Evolutionary conservation across 495 filamentous ascomycete genomes (phyloP), one percentile per base, ranked within the genome.

Genomic region (Daldinia vernicosa): DNA sequence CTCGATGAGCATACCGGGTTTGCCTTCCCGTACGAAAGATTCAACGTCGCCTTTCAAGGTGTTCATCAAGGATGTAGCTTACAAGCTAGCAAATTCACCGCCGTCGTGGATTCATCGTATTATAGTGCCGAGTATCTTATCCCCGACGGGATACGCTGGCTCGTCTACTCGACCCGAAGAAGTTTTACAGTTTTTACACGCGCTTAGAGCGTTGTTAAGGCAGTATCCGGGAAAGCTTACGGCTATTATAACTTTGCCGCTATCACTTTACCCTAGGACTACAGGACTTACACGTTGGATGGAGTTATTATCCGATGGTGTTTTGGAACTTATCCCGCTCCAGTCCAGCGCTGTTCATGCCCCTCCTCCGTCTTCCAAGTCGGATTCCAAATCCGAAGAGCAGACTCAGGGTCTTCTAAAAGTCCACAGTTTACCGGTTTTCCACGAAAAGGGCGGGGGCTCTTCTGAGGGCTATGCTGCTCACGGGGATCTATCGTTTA

Each of bases 401-500:
- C 88, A 89, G 37, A 89, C 92, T 3, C 95, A 98, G 72, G 95
- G 95, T 0, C 85, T 98, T 80, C 76, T 98, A 19, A 92, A 89
- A 63, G 85, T 94, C 3, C 92, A 97, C 80, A 87, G 88, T 24
- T 80, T 98, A 33, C 95, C 96, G 1, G 86, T 97, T 3, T 87
- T 92, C 59, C 92, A 93, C 45, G 95, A 97, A 79, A 93, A 90
- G 69, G 95, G 95, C 7, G 89, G 89, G 1, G 93, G 93, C 6
- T 91, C 92, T 12, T 90, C 87, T 15, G 91, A 88, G 67, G 83
- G 81, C 45, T 86, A 86, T 55, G 84, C 81, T n/a, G 84, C 90
- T 58, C 89, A 92, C 9, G 91, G 95, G 75, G 93, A 98, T 76
- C 85, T 97, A 79, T 93, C 93, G 15, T 99, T 99, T 79, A 94